Conservation (phyloP, 169 alveolate species). For the Eimeria necatrix region DNA sequence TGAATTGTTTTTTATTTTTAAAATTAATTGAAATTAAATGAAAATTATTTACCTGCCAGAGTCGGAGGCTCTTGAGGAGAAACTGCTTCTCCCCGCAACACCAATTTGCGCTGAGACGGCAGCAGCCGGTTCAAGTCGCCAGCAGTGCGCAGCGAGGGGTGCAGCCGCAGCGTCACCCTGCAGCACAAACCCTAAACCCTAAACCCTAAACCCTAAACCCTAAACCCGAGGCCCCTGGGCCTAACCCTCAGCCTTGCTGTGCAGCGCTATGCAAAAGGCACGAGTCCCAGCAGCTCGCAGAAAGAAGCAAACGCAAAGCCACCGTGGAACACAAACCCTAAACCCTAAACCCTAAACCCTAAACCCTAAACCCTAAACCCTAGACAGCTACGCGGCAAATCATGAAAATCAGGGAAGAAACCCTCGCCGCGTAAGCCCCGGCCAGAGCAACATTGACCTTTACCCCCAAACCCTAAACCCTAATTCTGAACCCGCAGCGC, state of each 20-base stretch:
- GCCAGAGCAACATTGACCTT: no score
- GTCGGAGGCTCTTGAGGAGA: slow-evolving; percentile 23
- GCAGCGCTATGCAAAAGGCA: neutral
- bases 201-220: slow-evolving; percentile 28
- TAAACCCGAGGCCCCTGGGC: neutral
- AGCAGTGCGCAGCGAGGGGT: slow-evolving; percentile 7
- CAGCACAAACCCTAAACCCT: slow-evolving; percentile 4
- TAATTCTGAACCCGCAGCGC: no score
- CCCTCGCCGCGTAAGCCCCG: no score
- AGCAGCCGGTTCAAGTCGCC: neutral
- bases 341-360: neutral
- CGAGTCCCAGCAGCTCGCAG: neutral
- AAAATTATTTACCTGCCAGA: neutral
- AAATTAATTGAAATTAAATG: no score
- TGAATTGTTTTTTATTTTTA: no score
- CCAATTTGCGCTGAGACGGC: neutral
- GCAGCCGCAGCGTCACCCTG: slow-evolving; percentile 28
- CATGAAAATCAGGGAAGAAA: neutral
- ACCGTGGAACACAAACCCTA: neutral
- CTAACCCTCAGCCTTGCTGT: neutral
- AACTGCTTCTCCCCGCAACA: neutral
- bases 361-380: neutral
- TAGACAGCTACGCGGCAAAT: neutral
- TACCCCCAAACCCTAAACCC: no score
- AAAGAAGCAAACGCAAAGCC: no score